phyloP scores from a whole-genome alignment of 257 asterid genomes.

The Gentiana straminea region DNA sequence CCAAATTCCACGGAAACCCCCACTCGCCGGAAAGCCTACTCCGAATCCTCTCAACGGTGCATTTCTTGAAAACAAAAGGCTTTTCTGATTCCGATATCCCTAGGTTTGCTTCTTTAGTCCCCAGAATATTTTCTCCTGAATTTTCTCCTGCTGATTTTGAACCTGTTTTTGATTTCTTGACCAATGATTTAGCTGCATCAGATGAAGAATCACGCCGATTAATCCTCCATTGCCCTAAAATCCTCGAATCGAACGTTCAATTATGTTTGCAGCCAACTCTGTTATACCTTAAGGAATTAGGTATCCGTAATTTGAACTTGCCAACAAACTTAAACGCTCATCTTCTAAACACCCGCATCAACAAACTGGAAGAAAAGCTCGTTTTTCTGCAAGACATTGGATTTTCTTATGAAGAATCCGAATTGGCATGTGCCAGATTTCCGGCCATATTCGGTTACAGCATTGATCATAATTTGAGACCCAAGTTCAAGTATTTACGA shows the following conservation, averaged over 20 bases:
- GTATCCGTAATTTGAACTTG: constrained; percentile 16
- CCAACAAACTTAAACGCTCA: constrained; percentile 28
- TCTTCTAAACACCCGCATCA: constrained; percentile 22
- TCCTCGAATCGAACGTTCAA: constrained; percentile 23
- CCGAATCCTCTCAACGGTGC: constrained; percentile 19
- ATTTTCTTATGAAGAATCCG: constrained; percentile 20
- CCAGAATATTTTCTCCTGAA: constrained; percentile 14
- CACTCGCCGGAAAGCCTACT: constrained; percentile 20
- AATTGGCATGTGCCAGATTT: constrained; percentile 15
- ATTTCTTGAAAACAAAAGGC: constrained; percentile 23
- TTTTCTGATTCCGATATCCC: constrained; percentile 19
- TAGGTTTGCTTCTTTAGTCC: constrained; percentile 16
- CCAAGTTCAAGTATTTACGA: constrained; percentile 22
- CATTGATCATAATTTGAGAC: constrained; percentile 19
- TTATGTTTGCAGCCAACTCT: constrained; percentile 25
- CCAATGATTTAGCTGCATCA: constrained; percentile 18
- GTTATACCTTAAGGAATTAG: constrained; percentile 16
- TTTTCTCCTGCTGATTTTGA: constrained; percentile 11
- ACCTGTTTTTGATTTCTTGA: constrained; percentile 16
- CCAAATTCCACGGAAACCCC: constrained; percentile 3
- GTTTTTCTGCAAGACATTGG: constrained; percentile 15
- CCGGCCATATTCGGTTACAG: constrained; percentile 31
- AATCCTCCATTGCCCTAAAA: constrained; percentile 21
- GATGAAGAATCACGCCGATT: constrained; percentile 22
- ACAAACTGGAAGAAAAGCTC: constrained; percentile 20